These are phyloP conservation scores for Scheffersomyces lignosus DNA, from an alignment of 805 yeast genomes.

Conservation along the genomic window DNA sequence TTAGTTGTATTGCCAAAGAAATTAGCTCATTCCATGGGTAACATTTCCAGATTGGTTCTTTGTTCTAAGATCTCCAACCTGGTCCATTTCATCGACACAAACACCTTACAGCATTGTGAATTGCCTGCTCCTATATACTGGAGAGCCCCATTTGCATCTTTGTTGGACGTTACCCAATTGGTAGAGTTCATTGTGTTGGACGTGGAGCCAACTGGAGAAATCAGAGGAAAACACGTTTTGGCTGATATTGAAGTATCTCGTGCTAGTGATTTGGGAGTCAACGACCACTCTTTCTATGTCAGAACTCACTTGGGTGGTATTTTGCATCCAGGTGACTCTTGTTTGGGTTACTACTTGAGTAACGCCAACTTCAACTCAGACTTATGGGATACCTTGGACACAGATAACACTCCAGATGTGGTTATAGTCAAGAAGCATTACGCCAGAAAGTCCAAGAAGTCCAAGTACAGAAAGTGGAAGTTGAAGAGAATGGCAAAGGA, in stretches of 20 bases:
- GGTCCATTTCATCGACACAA: constrained; percentile 85
- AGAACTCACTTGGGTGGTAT: constrained; percentile 93
- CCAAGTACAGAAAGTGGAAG: constrained; percentile 83
- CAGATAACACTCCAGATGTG: constrained; percentile 76
- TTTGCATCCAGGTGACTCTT: constrained; percentile 95
- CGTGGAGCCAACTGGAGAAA: constrained; percentile 86
- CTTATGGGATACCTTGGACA: constrained; percentile 68
- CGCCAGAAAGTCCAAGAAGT: constrained; percentile 72
- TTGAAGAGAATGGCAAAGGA: constrained; percentile 97
- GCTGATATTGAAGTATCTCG: constrained; percentile 94
- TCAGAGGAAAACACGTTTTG: constrained; percentile 72
- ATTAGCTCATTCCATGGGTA: constrained; percentile 80
- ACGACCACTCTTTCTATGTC: constrained; percentile 78
- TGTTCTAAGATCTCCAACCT: constrained; percentile 84
- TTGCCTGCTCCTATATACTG: constrained; percentile 70
- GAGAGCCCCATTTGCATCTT: constrained; percentile 76
- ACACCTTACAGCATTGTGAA: constrained; percentile 75
- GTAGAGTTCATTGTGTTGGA: constrained; percentile 89
- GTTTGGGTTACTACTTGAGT: constrained; percentile 82
- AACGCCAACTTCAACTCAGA: constrained; percentile 89
- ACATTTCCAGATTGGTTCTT: constrained; percentile 74
- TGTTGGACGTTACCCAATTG: constrained; percentile 73
- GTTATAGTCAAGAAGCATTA: constrained; percentile 86
- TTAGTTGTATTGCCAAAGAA: constrained; percentile 87
- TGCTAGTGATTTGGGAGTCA: constrained; percentile 81